Base-by-base conservation (phyloP, 352 stramenopile species). In the Phytopythium sindhum region DNA sequence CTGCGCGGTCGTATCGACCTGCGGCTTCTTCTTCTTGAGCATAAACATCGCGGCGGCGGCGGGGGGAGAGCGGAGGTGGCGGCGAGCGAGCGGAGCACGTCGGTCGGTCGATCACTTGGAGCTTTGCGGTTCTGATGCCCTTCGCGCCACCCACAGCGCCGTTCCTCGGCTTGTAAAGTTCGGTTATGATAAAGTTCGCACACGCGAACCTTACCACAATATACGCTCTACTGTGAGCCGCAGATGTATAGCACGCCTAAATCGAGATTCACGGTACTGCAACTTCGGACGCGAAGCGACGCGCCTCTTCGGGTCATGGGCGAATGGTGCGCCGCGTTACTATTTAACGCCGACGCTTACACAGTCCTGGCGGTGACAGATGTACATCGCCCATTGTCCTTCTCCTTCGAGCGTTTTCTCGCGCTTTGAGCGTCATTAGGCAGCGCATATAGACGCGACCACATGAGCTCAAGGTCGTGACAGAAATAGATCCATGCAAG, bases 1-100 rank as follows among this genome's bases (percentile, higher is more conserved):
- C 69, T 90, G 81, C 75, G 92, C 88, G 65, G 67, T 72, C 51
- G 73, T 77, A 72, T 94, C 86, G 50, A 93, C 80, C 70, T 90
- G 82, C 70, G 82, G 75, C 72, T 92, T 91, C 80, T 93, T 92
- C 80, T 94, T 94, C 77, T 90, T 90, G 69, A 92, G 84, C 84
- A 90, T 89, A 59, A 92, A 92, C 84, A 92, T 92, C 51, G 53
- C 21, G 29, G 53, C 29, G 53, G 51, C 28, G 51, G 15, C 19
- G 29, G 51, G 15, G 29, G 19, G 14, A 12, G 52, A 58, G 33
- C 60, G 59, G 54, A 9, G 17, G 53, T 7, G 33, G 50, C 29
- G 28, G 53, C 4, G 21, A 33, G 53, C n/a, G 17, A 14, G 31
- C 21, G 28, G 17, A 29, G n/a, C 53, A 33, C 21, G n/a, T 31